These are phyloP conservation scores for Plasmodium knowlesi DNA, from an alignment of 169 alveolate genomes.

Conservation along the genomic window DNA sequence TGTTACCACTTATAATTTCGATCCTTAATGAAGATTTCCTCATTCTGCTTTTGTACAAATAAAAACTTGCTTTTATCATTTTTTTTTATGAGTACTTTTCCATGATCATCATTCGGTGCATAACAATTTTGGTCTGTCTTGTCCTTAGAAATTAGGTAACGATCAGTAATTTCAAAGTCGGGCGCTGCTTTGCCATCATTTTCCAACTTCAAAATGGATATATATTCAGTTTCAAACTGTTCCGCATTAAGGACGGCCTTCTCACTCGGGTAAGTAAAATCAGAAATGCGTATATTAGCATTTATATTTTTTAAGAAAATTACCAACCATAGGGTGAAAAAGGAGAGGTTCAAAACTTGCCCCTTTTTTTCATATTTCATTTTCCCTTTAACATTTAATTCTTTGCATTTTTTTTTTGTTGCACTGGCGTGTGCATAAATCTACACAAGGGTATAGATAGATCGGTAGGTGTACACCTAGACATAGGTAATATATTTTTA, in stretches of 20 bases:
- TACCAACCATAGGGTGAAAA: slow-evolving; percentile 19
- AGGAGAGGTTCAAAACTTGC: neutral
- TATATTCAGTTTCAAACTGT: slow-evolving; percentile 35
- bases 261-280: slow-evolving; percentile 27
- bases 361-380: slow-evolving; percentile 10
- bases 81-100: neutral
- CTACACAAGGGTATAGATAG: neutral
- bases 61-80: neutral
- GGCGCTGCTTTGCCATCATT: neutral
- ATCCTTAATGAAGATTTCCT: slow-evolving; percentile 25
- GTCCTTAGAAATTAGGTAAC: slow-evolving; percentile 32
- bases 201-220: slow-evolving; percentile 16
- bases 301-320: slow-evolving; percentile 25
- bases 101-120: neutral
- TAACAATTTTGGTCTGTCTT: slow-evolving; percentile 17
- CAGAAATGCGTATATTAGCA: slow-evolving; percentile 34
- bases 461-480: neutral
- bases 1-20: slow-evolving; percentile 37
- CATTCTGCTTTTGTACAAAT: slow-evolving; percentile 27
- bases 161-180: slow-evolving; percentile 32
- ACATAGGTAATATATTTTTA: neutral
- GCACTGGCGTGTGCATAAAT: slow-evolving; percentile 7
- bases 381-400: slow-evolving; percentile 24
- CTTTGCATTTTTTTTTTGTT: slow-evolving; percentile 1
- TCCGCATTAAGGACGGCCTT: slow-evolving; percentile 1